Evolutionary conservation across 2,329 filamentous ascomycete species (phyloP), one percentile per base, ranked within the genome.

Genomic region (Diplodia scrobiculata): DNA sequence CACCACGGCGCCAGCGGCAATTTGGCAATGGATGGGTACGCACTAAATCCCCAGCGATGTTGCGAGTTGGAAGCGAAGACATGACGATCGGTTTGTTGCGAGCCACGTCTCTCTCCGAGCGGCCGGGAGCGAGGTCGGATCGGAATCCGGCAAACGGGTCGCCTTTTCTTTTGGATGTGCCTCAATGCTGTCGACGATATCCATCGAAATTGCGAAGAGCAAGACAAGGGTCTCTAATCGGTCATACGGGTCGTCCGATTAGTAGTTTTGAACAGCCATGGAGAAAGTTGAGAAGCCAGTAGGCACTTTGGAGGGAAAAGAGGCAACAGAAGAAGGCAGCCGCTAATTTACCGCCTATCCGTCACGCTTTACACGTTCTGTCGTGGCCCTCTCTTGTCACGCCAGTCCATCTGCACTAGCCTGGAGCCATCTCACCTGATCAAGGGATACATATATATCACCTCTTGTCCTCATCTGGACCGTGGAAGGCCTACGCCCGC

Each of bases 271-370:
- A 45, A 29, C 17, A 3, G 51, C 34, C 9, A 3, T 11, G 29
- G 13, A n/a, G 29, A 19, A 29, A 36, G 50, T 9, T 9, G 11
- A 17, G 48, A 19, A 45, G n/a, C n/a, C 54, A 13, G 38, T 29
- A 11, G 9, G n/a, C 27, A 27, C 50, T 14, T 45, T 14, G 41
- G 29, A 53, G 38, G 25, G 11, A 63, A 21, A 34, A 5, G 19
- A 63, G 60, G 60, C 60, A 63, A 53, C 60, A 45, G 25, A 34
- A 52, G 29, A 63, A 63, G 60, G 60, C 60, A 63, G 17, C 29
- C 48, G 17, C 32, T 63, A 36, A 51, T 5, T 14, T 13, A 29
- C 47, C 32, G 48, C 19, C 10, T 52, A 63, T n/a, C 47, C 41
- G 48, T 51, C 60, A 63, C 48, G 29, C 25, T 5, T 27, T 27